These are phyloP conservation scores for Clarireedia paspali DNA, from an alignment of 2,329 filamentous ascomycete species.

Conservation along the genomic window DNA sequence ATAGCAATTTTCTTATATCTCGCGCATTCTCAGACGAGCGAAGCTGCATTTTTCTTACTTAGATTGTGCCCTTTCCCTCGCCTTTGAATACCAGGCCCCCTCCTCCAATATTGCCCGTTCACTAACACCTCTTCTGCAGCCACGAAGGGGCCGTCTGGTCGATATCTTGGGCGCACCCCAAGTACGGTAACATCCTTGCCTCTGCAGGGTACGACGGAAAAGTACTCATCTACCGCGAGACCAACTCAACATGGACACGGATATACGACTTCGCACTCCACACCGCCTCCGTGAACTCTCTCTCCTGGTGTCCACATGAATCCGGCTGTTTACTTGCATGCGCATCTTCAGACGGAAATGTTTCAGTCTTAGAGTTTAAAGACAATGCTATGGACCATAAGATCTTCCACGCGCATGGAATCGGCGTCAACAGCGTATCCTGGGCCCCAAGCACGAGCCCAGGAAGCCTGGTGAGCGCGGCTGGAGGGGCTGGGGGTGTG, in stretches of 20 bases:
- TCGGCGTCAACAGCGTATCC: conserved; percentile 90
- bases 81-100: neutral
- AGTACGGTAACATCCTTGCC: conserved; percentile 96
- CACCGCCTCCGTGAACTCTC: conserved; percentile 93
- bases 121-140: conserved; percentile 37
- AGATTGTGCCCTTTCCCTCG: neutral
- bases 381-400: conserved; percentile 88
- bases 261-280: conserved; percentile 91
- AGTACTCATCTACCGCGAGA: conserved; percentile 97
- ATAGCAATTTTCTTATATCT: neutral
- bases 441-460: conserved; percentile 86
- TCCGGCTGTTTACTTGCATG: conserved; percentile 90
- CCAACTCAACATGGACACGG: conserved; percentile 64
- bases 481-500: conserved; percentile 47
- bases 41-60: neutral
- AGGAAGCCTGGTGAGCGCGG: conserved; percentile 72
- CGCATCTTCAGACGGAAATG: conserved; percentile 87
- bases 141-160: conserved; percentile 98
- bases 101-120: neutral
- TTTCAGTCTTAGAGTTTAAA: conserved; percentile 92
- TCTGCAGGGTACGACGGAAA: conserved; percentile 96
- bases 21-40: neutral
- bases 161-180: conserved; percentile 95
- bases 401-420: conserved; percentile 84
- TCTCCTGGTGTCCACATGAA: conserved; percentile 96